Evolutionary conservation across 192 early-diverging fungal species (phyloP).

Genomic region (Gonapodya prolifera): DNA sequence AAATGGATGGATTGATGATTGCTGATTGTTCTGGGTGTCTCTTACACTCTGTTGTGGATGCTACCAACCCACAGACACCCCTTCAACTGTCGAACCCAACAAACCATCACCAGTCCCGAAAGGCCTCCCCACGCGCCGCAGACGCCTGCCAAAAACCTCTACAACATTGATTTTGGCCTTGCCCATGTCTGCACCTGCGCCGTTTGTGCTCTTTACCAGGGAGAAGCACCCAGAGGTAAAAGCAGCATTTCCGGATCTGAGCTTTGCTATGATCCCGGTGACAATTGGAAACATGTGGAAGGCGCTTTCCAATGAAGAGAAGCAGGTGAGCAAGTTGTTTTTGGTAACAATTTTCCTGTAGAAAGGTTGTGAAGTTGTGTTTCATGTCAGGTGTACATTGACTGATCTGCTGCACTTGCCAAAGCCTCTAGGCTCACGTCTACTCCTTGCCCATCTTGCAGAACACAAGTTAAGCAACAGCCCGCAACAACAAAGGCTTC

Average conservation of each 20-base stretch:
- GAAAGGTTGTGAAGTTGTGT: background rate
- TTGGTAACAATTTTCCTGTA: background rate
- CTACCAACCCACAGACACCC: background rate
- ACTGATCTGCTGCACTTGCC: background rate
- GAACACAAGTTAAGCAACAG: background rate
- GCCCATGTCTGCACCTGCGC: background rate
- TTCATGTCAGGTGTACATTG: background rate
- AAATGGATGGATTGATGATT: background rate
- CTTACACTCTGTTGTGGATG: background rate
- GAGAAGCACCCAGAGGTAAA: background rate
- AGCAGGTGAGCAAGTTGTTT: background rate
- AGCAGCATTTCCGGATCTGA: background rate
- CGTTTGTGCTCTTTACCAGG: background rate
- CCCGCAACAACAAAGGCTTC: background rate
- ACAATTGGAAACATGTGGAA: background rate
- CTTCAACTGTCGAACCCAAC: background rate
- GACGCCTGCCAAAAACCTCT: background rate
- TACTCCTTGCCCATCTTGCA: too few species aligned
- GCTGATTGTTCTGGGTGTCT: background rate
- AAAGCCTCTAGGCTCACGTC: too few species aligned
- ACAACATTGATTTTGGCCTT: background rate
- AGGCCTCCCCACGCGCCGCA: background rate
- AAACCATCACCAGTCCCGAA: background rate
- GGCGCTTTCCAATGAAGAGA: background rate
- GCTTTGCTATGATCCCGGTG: background rate